phyloP scores from a whole-genome alignment of 257 asterid genomes.

The Jacaranda mimosifolia region DNA sequence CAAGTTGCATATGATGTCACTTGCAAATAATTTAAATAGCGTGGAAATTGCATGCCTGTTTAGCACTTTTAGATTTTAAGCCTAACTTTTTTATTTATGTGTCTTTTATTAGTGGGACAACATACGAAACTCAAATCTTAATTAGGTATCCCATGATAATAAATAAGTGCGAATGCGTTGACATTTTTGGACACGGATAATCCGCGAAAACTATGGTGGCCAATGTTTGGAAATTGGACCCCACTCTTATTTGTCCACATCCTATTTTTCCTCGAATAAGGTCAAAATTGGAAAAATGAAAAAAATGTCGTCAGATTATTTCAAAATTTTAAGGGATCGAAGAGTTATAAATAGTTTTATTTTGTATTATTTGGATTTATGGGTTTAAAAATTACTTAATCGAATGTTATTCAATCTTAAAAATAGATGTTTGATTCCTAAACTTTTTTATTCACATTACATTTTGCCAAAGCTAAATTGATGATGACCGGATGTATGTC shows the following conservation, averaged over 20 bases:
- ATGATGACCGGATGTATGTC: too few relatives aligned
- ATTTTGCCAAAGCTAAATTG: not conserved
- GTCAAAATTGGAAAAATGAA: too few relatives aligned
- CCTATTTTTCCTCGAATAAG: not conserved
- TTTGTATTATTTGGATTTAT: too few relatives aligned
- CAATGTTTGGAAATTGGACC: not conserved
- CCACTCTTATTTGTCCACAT: not conserved
- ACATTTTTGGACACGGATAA: not conserved
- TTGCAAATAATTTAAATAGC: not conserved
- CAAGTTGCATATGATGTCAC: not conserved
- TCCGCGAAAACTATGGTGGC: too few relatives aligned
- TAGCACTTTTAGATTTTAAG: not conserved
- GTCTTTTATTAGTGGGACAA: not conserved
- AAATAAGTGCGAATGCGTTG: not conserved
- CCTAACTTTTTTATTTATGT: not conserved
- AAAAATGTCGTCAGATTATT: not conserved
- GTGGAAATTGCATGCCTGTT: slow-evolving; percentile 1
- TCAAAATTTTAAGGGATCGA: too few relatives aligned
- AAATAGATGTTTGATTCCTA: too few relatives aligned
- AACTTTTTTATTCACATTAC: not conserved
- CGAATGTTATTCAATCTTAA: not conserved
- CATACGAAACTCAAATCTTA: not conserved
- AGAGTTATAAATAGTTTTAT: too few relatives aligned
- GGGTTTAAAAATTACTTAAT: too few relatives aligned
- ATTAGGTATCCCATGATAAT: not conserved